phyloP scores from a whole-genome alignment of 2,329 filamentous ascomycete genomes.

The Aureobasidium uvarum region DNA sequence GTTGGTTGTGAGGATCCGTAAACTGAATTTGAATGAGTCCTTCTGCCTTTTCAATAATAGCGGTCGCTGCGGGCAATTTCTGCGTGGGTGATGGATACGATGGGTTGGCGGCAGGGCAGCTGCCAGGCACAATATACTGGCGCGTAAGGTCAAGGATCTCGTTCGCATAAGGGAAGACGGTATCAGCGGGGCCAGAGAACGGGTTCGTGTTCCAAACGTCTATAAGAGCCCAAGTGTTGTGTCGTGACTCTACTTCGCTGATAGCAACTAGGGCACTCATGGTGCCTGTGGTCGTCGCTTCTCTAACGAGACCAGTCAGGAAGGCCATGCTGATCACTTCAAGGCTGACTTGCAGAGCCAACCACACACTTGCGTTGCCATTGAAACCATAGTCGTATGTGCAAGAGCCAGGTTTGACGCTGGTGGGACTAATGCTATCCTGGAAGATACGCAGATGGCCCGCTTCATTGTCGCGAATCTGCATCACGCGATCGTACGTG shows the following conservation, averaged over 20 bases:
- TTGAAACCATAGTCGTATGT: constrained; percentile 37
- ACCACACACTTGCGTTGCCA: constrained; percentile 30
- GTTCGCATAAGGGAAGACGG: constrained; percentile 46
- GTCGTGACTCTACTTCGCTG: constrained; percentile 42
- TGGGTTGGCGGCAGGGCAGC: constrained; percentile 42
- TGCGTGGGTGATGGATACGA: constrained; percentile 42
- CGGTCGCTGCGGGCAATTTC: constrained; percentile 38
- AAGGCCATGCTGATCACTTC: constrained; percentile 45
- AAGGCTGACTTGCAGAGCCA: constrained; percentile 40
- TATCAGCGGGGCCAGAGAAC: constrained; percentile 46
- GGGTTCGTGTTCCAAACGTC: constrained; percentile 44
- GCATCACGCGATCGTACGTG: constrained; percentile 43
- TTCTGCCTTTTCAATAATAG: constrained; percentile 37
- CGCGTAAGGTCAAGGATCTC: constrained; percentile 44
- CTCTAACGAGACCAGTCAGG: constrained; percentile 41
- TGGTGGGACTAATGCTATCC: constrained; percentile 44
- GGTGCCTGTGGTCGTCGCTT: constrained; percentile 38
- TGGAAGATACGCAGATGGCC: constrained; percentile 49
- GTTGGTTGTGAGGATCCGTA: constrained; percentile 19
- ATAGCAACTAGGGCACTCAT: constrained; percentile 43
- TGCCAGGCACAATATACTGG: constrained; percentile 36
- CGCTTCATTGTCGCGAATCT: constrained; percentile 50
- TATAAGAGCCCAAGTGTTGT: constrained; percentile 46
- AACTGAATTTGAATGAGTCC: constrained; percentile 36
- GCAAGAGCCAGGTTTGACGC: constrained; percentile 45